phyloP scores from a whole-genome alignment of 2,329 filamentous ascomycete genomes.

The Exserohilum rostratum region DNA sequence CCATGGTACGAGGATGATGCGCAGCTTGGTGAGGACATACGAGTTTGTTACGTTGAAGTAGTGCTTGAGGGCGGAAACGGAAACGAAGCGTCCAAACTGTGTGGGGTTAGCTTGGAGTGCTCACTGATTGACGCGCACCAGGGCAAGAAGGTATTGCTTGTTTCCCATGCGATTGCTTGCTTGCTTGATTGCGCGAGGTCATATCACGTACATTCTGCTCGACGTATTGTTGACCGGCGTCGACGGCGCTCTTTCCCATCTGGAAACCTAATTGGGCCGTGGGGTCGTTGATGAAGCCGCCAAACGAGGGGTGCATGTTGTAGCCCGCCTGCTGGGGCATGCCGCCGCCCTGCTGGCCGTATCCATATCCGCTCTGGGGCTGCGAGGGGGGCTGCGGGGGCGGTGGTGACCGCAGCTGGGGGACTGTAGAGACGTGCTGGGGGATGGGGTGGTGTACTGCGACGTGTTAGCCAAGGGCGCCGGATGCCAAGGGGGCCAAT shows the following conservation, averaged over 20 bases:
- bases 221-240: slow-evolving; percentile 89
- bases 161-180: background rate
- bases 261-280: slow-evolving; percentile 94
- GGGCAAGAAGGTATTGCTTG: background rate
- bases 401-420: slow-evolving; percentile 92
- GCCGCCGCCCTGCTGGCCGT: slow-evolving; percentile 66
- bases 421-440: slow-evolving; percentile 97
- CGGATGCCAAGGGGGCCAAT: no score
- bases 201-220: slow-evolving; percentile 80
- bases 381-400: slow-evolving; percentile 76
- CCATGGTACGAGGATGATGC: slow-evolving; percentile 96
- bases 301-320: slow-evolving; percentile 68
- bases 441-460: slow-evolving; percentile 84
- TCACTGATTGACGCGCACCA: no score
- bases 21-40: slow-evolving; percentile 92
- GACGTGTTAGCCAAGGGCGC: background rate
- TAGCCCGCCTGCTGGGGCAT: slow-evolving; percentile 47
- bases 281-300: slow-evolving; percentile 93
- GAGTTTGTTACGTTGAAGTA: slow-evolving; percentile 99
- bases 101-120: slow-evolving; percentile 10
- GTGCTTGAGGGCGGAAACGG: slow-evolving; percentile 90
- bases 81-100: slow-evolving; percentile 82
- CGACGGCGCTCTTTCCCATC: slow-evolving; percentile 89
- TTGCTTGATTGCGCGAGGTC: no score
- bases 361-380: slow-evolving; percentile 70